Percentiles rank a stretch among this genome's conserved stretches.
These are phyloP conservation scores for Sphaceloma murrayae DNA, from an alignment of 2,329 filamentous ascomycete species.

Conservation along the genomic window DNA sequence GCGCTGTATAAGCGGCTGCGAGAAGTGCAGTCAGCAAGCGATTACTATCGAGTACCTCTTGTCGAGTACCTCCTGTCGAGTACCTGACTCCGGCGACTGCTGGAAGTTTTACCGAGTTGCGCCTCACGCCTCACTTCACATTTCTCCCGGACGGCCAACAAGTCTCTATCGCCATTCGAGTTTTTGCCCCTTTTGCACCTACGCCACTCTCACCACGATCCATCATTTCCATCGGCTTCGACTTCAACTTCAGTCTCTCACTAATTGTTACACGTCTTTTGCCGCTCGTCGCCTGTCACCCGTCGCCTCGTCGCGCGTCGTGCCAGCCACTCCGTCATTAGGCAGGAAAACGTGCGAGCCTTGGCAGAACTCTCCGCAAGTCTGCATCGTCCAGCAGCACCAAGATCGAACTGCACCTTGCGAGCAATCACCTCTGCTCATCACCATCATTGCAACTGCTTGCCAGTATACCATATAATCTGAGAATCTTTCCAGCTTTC, in stretches of 20 bases:
- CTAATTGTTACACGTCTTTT: conserved; percentile 1
- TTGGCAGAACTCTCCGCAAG: conserved; percentile 1
- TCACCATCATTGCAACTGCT: conserved; percentile 11
- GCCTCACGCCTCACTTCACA: not conserved
- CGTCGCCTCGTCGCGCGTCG: not conserved
- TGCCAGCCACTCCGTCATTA: conserved; percentile 13
- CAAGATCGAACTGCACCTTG: too few species aligned
- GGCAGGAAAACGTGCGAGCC: conserved; percentile 14
- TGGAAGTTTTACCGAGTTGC: conserved; percentile 11
- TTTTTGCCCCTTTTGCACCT: not conserved
- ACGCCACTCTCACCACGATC: not conserved
- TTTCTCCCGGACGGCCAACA: too few species aligned
- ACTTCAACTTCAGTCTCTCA: conserved; percentile 14
- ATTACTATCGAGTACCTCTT: too few species aligned
- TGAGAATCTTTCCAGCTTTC: too few species aligned
- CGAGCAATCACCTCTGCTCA: not conserved
- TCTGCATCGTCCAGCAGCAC: conserved; percentile 14
- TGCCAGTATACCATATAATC: too few species aligned
- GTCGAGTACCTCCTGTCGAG: too few species aligned
- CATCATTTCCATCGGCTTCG: not conserved
- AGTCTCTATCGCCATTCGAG: too few species aligned
- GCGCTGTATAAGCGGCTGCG: not conserved
- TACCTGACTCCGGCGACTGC: not conserved
- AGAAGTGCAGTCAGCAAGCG: conserved; percentile 6
- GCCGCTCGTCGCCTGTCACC: not conserved